Evolutionary conservation across 2,329 filamentous ascomycete species (phyloP), one percentile per base, ranked within the genome.

Genomic region (Pseudogymnoascus sp.): DNA sequence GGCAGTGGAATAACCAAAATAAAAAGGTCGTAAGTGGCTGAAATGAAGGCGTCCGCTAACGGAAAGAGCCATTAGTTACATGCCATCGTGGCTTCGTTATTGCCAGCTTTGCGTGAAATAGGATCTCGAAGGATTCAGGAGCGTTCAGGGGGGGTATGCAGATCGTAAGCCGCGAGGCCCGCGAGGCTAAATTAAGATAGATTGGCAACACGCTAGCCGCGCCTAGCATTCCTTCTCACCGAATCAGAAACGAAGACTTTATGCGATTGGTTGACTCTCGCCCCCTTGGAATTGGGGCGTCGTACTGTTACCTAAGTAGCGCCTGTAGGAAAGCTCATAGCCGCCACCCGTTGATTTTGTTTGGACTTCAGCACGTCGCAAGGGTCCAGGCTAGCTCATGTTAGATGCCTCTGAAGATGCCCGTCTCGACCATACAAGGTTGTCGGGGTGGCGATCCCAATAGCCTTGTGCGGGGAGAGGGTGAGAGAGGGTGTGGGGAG

Each of bases 41-140:
- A 47, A 47, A 25, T 47, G 20, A 47, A 12, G 20, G 41, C 11
- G 12, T 28, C 41, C 20, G 25, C 12, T n/a, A 47, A 47, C 12
- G 20, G 6, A 47, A 25, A n/a, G 3, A 25, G 20, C 20, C 41
- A 47, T 47, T 47, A 47, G 41, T 25, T 20, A 25, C 20, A 20
- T 25, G 20, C 41, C 20, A 47, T 47, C 25, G 41, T 47, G 12
- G 41, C 6, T 12, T 25, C 6, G 41, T 14, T 47, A 25, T 47
- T 25, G 20, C 20, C 41, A 47, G 22, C 41, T 47, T 47, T n/a
- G 41, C 20, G 14, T n/a, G 41, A 47, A 43, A 14, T 47, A 25
- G 41, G 41, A 25, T 47, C 41, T 47, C 41, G 41, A 47, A 47
- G 41, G 41, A 25, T 47, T 47, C 41, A 47, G 41, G 41, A 47